Base-by-base conservation (phyloP, 805 yeast species). In the Kregervanrija pseudodelftensis region DNA sequence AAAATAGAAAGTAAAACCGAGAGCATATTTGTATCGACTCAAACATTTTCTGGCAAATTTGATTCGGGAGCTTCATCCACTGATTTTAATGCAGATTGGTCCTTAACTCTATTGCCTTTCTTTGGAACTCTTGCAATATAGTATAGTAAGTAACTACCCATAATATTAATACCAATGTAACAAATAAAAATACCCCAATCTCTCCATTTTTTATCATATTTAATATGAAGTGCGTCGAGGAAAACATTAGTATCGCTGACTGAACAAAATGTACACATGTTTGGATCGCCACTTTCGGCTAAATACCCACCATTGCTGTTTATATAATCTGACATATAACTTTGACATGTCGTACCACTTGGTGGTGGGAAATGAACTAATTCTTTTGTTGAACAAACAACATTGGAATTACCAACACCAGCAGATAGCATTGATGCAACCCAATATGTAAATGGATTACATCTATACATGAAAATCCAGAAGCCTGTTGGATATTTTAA, bases 391-490 rank as follows among this genome's bases (percentile, higher is more conserved):
- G 78, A 43, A 62, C 89, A 82, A 0, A 45, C 47, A 39, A 80
- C 76, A 0, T 53, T 43, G 8, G 67, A 66, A 47, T 71, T 71
- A 38, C 80, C 82, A 51, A 81, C 63, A 50, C 80, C 85, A 42
- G 74, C 66, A 36, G 78, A 64, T 44, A 82, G 59, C 53, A 77
- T 61, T 37, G 78, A 80, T 14, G 70, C 66, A 43, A 84, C 67
- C 66, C 82, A 71, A 54, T 83, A 85, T 1, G 88, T 80, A 50
- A 82, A 66, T 13, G 93, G 91, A 17, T 82, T 77, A 14, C 70
- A 74, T 59, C 89, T 70, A 70, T 82, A 84, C 87, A 84, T 80
- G 70, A 82, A 84, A 37, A 74, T 68, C 89, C 90, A 78, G 70
- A 85, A 85, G n/a, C 87, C 79, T 14, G 68, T 58, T 37, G 79